Evolutionary conservation across 495 filamentous ascomycete genomes (phyloP), one percentile per base, ranked within the genome.

Genomic region (Penicillium parvum): DNA sequence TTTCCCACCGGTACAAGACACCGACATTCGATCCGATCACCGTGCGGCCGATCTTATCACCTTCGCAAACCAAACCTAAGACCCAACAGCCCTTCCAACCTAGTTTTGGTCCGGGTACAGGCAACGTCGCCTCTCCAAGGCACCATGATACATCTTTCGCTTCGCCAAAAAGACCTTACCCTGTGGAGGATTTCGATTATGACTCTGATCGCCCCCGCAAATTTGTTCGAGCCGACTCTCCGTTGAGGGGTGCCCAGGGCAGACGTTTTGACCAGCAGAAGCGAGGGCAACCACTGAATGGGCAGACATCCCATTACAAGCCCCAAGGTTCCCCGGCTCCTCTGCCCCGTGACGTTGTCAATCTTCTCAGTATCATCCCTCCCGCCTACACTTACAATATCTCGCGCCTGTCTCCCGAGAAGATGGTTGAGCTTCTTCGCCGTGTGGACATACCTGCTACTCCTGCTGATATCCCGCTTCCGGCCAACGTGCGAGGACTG

Each of bases 361-460:
- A 90, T 56, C 72, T 98, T 14, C 67, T 98, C 19, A 82, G 84
- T 52, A 82, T 89, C 49, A 84, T 98, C 25, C 92, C 92, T 7
- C 66, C 78, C 12, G 82, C 88, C 10, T 80, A 87, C 12, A 61
- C 75, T 2, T 96, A 92, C 61, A 74, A 79, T 43, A 74, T 69
- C 45, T 75, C 63, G 46, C 71, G 77, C 12, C 85, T 96, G 54
- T 82, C 74, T 42, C 68, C 90, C 4, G 76, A 79, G 45, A 78
- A 75, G 48, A 71, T 95, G 68, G 82, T 96, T 5, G 76, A 80
- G 9, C 73, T 95, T 15, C 64, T 98, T 19, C 79, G 77, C 19
- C 73, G 77, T 36, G 77, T 82, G 5, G 63, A 78, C 3, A 69
- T 94, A 12, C 86, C 86, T 0, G 70, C 69, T 14, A 79, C 72